Conservation (phyloP, 805 yeast genomes). For the Komagataella phaffii region DNA sequence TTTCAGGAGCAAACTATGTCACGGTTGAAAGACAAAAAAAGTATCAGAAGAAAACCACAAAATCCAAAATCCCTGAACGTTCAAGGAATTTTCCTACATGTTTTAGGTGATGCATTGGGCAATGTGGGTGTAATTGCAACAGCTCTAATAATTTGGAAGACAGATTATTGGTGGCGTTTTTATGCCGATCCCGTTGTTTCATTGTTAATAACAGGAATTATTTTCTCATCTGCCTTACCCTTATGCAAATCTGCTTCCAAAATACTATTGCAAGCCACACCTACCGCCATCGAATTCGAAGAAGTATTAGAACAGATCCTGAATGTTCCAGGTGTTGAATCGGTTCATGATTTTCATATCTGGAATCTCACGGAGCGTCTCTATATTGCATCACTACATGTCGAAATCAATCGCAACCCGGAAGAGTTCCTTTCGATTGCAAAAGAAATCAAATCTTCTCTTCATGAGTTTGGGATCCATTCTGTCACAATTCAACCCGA, state of each 20-base stretch:
- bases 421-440: conserved; percentile 60
- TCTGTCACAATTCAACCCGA: conserved; percentile 97
- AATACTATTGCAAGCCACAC: conserved; percentile 86
- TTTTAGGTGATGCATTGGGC: conserved; percentile 91
- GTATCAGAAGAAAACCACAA: conserved; percentile 7
- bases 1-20: background rate
- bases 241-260: conserved; percentile 77
- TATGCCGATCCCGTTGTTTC: conserved; percentile 83
- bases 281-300: conserved; percentile 68
- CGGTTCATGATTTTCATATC: conserved; percentile 90
- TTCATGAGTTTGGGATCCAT: conserved; percentile 79
- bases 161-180: conserved; percentile 78
- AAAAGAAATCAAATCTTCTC: conserved; percentile 57
- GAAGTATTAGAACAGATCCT: conserved; percentile 57
- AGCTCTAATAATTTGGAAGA: conserved; percentile 88
- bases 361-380: conserved; percentile 91
- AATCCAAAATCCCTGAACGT: conserved; percentile 67
- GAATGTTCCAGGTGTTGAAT: conserved; percentile 56
- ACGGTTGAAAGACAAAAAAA: conserved; percentile 5
- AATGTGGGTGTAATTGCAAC: conserved; percentile 85
- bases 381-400: conserved; percentile 80
- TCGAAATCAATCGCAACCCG: conserved; percentile 56
- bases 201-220: conserved; percentile 72
- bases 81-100: conserved; percentile 96
- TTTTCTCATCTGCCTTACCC: conserved; percentile 85